phyloP scores from a whole-genome alignment of 768 basidiomycete genomes.

The Pleurotus pulmonarius region DNA sequence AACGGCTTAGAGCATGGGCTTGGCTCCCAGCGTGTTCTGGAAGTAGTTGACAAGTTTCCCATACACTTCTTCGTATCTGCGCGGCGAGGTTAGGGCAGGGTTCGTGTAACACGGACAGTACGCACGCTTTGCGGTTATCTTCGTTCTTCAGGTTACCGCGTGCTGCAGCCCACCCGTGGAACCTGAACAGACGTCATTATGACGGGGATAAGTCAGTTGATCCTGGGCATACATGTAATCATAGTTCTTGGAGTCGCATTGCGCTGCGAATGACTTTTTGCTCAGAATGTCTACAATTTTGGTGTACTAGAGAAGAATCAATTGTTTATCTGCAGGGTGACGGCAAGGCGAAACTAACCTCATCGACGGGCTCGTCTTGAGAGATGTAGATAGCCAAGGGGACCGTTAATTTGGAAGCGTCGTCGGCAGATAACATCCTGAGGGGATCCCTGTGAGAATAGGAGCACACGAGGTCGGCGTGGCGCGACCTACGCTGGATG shows the following conservation, averaged over 20 bases:
- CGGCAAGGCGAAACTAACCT: constrained; percentile 34
- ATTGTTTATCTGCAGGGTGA: neutral
- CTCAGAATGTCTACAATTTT: constrained; percentile 45
- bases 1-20: neutral
- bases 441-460: neutral
- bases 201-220: constrained; percentile 7
- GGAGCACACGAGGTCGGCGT: neutral
- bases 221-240: constrained; percentile 33
- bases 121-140: constrained; percentile 56
- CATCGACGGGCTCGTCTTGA: constrained; percentile 51
- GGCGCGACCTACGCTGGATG: constrained; percentile 51
- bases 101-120: neutral
- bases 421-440: constrained; percentile 49
- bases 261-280: constrained; percentile 45
- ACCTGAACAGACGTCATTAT: constrained; percentile 25
- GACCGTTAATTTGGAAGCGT: constrained; percentile 45
- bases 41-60: constrained; percentile 46
- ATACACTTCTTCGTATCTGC: constrained; percentile 54
- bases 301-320: constrained; percentile 31
- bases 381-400: constrained; percentile 57
- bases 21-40: constrained; percentile 25
- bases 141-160: constrained; percentile 50
- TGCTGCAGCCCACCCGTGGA: constrained; percentile 66
- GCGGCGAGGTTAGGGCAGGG: neutral
- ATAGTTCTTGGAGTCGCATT: constrained; percentile 49